Evolutionary conservation across 192 early-diverging fungal species (phyloP).

Genomic region (Pilaira anomala): DNA sequence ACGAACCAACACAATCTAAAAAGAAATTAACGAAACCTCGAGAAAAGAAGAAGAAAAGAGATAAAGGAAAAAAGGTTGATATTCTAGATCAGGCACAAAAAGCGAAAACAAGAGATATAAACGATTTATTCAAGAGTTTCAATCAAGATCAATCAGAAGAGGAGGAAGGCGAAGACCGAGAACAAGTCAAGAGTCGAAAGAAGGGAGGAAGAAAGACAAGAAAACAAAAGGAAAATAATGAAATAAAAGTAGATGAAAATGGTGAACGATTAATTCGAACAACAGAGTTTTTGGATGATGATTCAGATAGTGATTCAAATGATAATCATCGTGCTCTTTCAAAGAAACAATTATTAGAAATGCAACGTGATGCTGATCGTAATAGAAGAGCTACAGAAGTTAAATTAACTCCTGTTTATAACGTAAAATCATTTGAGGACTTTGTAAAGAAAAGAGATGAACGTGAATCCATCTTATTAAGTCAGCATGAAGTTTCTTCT

Average conservation of each 20-base stretch:
- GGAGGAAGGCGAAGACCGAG: background rate
- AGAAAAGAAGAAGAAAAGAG: background rate
- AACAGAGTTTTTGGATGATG: background rate
- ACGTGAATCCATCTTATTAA: background rate
- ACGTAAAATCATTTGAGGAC: background rate
- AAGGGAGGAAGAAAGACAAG: background rate
- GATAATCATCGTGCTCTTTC: background rate
- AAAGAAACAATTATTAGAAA: slow-evolving; percentile 5
- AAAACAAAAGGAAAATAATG: background rate
- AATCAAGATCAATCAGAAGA: background rate
- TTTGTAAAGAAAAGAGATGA: background rate
- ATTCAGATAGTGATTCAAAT: background rate
- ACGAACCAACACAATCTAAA: background rate
- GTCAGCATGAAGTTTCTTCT: background rate
- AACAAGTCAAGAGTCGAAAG: background rate
- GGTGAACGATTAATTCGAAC: background rate
- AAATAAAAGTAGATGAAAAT: background rate
- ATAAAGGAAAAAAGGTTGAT: background rate
- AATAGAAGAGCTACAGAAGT: background rate
- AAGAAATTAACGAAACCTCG: background rate
- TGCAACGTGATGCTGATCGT: slow-evolving; percentile 12
- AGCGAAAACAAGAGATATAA: background rate
- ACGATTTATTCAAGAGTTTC: background rate
- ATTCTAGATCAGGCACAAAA: background rate
- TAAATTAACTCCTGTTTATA: background rate